These are phyloP conservation scores for Globisporangium abappressorium DNA, from an alignment of 352 stramenopile genomes.

Conservation along the genomic window DNA sequence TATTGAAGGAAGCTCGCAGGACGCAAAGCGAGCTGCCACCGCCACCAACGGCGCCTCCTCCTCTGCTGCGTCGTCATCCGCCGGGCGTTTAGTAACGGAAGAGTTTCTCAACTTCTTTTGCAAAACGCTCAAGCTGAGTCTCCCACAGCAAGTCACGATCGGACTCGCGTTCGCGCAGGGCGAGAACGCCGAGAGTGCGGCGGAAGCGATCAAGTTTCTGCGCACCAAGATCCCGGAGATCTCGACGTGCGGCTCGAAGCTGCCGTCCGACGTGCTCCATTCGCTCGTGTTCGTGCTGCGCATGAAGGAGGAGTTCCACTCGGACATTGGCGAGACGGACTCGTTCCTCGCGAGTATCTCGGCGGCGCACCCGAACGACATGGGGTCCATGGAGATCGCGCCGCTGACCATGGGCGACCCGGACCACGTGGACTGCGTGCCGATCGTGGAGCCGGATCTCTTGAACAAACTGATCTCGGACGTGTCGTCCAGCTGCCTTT, in stretches of 20 bases:
- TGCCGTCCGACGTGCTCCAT: constrained; percentile 83
- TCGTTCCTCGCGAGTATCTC: constrained; percentile 86
- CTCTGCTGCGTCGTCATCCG: neutral
- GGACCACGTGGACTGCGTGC: constrained; percentile 80
- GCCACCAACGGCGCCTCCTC: constrained; percentile 14
- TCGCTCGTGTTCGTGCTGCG: constrained; percentile 79
- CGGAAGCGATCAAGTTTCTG: constrained; percentile 73
- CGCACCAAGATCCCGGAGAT: constrained; percentile 84
- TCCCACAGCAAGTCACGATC: constrained; percentile 85
- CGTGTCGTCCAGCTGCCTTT: constrained; percentile 75
- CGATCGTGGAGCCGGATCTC: constrained; percentile 51
- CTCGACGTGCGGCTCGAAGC: constrained; percentile 72
- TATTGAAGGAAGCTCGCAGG: constrained; percentile 60
- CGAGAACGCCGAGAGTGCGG: constrained; percentile 51
- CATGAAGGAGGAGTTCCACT: constrained; percentile 76
- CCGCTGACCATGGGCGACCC: constrained; percentile 85
- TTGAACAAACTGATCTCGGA: constrained; percentile 80
- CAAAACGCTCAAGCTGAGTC: constrained; percentile 78
- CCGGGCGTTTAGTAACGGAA: constrained; percentile 54
- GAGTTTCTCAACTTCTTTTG: constrained; percentile 81
- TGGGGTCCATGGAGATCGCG: constrained; percentile 82
- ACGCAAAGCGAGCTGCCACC: constrained; percentile 24
- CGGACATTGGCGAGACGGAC: constrained; percentile 74
- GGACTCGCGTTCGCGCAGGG: constrained; percentile 78
- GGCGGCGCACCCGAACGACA: constrained; percentile 80